Conservation (phyloP, 768 basidiomycete species). For the Cyathus striatus region DNA sequence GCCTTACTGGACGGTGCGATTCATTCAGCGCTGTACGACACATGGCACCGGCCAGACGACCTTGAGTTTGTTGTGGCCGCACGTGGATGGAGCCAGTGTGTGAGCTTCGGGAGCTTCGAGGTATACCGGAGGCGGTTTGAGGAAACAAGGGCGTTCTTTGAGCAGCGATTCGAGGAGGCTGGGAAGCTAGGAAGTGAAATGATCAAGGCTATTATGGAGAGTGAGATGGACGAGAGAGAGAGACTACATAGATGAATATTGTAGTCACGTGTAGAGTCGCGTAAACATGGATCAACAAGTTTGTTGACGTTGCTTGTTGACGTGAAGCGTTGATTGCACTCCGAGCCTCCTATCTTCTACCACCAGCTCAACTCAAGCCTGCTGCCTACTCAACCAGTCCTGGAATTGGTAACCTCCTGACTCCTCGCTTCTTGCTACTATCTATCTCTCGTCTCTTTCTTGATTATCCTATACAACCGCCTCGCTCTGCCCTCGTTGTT, state of each 20-base stretch:
- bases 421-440: no score
- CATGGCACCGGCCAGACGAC: slow-evolving; percentile 82
- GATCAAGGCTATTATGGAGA: slow-evolving; percentile 83
- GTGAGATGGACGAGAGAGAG: slow-evolving; percentile 35
- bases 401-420: no score
- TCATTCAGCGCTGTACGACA: slow-evolving; percentile 68
- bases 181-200: slow-evolving; percentile 78
- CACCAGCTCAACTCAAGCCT: no score
- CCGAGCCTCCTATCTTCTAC: no score
- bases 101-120: slow-evolving; percentile 89
- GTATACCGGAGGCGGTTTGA: slow-evolving; percentile 78
- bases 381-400: no score
- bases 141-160: slow-evolving; percentile 78
- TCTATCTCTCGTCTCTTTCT: no score
- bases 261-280: no score
- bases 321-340: no score
- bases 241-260: no score
- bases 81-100: slow-evolving; percentile 94
- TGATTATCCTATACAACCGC: not conserved
- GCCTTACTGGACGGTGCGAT: slow-evolving; percentile 64
- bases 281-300: no score
- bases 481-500: not conserved
- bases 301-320: no score
- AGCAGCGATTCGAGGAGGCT: slow-evolving; percentile 83
- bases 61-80: slow-evolving; percentile 93